Evolutionary conservation across 2,329 filamentous ascomycete species (phyloP), one percentile per base, ranked within the genome.

Genomic region (Colletotrichum eleusines): DNA sequence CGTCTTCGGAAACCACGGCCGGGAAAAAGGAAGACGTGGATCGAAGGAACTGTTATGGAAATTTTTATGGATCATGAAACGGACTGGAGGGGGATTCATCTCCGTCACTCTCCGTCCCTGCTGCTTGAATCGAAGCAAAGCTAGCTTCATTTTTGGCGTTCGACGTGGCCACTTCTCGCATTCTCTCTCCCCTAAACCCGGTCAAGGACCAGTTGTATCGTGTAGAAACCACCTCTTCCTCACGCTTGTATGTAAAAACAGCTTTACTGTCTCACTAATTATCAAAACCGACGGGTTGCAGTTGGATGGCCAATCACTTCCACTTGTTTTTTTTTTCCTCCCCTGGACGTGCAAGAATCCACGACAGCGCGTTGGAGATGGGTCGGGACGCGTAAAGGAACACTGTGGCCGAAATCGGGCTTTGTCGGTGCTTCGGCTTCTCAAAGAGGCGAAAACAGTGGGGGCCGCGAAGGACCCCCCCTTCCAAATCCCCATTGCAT

Each of bases 231-330:
- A 62, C 18, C 59, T 44, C 26, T 44, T 40, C 55, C 40, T 65
- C 54, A 71, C 69, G 61, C 66, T 66, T 72, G 69, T 72, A 72
- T 71, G 66, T 72, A 72, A 40, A 59, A 62, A 35, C 65, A 68
- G 57, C 59, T 51, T 46, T 57, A 72, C 67, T 71, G 66, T 72
- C 66, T 69, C 66, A 70, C 66, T 72, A 72, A 72, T 72, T 61
- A 71, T 48, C 60, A 72, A 44, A 72, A 72, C 54, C 61, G 61
- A 61, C 59, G 60, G 66, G 64, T 70, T 61, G 54, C 66, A 72
- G 66, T 72, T 70, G 69, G 69, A 70, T 70, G 61, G 65, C 59
- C 65, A 60, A 68, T 40, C 33, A 67, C 28, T 3, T 38, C n/a
- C 26, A 28, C 31, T 20, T 8, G 20, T 8, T n/a, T 3, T 44